A percentile compares a stretch with the other conserved stretches of the same genome.
These are phyloP conservation scores for Podila verticillata DNA, from an alignment of 192 early-diverging fungal species.

Conservation along the genomic window DNA sequence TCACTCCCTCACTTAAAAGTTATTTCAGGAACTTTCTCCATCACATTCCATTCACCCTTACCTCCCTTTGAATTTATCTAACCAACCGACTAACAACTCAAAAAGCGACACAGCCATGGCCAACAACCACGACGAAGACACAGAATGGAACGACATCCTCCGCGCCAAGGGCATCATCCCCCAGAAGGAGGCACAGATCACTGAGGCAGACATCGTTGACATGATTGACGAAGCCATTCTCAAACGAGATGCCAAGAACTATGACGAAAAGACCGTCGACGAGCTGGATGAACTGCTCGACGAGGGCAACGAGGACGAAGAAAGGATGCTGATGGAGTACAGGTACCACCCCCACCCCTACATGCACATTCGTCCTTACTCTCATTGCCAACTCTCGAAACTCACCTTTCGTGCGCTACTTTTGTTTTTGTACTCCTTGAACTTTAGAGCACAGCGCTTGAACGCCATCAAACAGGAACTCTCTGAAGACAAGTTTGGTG, in stretches of 20 bases:
- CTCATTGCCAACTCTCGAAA: too few relatives aligned
- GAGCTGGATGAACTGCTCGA: slow-evolving; percentile 85
- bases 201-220: slow-evolving; percentile 79
- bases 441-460: slow-evolving; percentile 75
- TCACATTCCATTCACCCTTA: too few relatives aligned
- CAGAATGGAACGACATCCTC: slow-evolving; percentile 95
- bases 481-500: slow-evolving; percentile 83
- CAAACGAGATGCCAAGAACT: slow-evolving; percentile 64
- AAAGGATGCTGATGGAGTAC: slow-evolving; percentile 82
- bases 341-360: slow-evolving; percentile 47
- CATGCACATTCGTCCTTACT: neutral
- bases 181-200: slow-evolving; percentile 71
- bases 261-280: slow-evolving; percentile 77
- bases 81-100: too few relatives aligned
- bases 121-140: slow-evolving; percentile 72
- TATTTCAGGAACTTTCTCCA: too few relatives aligned
- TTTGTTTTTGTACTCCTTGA: slow-evolving; percentile 2
- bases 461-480: slow-evolving; percentile 83
- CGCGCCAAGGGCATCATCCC: slow-evolving; percentile 92
- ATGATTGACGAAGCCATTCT: slow-evolving; percentile 76
- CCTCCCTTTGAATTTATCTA: too few relatives aligned
- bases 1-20: too few relatives aligned
- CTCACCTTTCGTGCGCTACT: neutral
- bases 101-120: slow-evolving; percentile 6
- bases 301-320: slow-evolving; percentile 77